phyloP scores from a whole-genome alignment of 1,284 basidiomycete genomes.

The Rhodotorula sp. region DNA sequence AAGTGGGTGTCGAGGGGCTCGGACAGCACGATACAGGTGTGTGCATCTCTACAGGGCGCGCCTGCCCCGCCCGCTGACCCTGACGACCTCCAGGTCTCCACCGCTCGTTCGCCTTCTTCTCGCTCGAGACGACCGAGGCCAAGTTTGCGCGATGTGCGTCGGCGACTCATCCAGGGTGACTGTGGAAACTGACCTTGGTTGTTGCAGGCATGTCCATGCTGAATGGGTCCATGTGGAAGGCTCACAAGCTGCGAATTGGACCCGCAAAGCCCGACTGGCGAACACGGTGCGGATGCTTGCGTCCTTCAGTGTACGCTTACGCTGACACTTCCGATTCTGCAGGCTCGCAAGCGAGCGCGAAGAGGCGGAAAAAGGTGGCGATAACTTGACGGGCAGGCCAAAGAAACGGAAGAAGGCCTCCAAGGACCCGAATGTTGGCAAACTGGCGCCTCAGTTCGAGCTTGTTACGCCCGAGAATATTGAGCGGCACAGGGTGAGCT shows the following conservation, averaged over 20 bases:
- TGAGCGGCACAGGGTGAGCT: slow-evolving; percentile 27
- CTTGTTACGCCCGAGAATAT: slow-evolving; percentile 33
- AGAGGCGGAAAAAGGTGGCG: not conserved
- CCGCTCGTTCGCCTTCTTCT: slow-evolving; percentile 34
- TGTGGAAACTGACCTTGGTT: not conserved
- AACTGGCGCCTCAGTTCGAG: slow-evolving; percentile 26
- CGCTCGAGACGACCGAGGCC: slow-evolving; percentile 28
- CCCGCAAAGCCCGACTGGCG: slow-evolving; percentile 34
- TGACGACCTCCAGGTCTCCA: slow-evolving; percentile 11
- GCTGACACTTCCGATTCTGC: not conserved
- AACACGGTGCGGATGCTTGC: slow-evolving; percentile 7
- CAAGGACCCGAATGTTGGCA: slow-evolving; percentile 25
- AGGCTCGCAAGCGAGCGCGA: slow-evolving; percentile 19
- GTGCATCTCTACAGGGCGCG: not conserved
- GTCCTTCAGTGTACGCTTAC: accelerated
- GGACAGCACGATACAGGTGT: slow-evolving; percentile 21
- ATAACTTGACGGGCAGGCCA: not conserved
- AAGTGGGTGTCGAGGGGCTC: slow-evolving; percentile 21
- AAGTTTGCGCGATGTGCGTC: slow-evolving; percentile 32
- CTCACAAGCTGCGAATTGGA: slow-evolving; percentile 38
- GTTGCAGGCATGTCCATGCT: slow-evolving; percentile 37
- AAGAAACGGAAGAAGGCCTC: slow-evolving; percentile 32
- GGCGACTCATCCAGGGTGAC: accelerated
- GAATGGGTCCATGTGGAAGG: slow-evolving; percentile 39
- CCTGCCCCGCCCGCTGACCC: not conserved